phyloP scores from a whole-genome alignment of 164 flowering plant genomes.

The Vitis rupestris region DNA sequence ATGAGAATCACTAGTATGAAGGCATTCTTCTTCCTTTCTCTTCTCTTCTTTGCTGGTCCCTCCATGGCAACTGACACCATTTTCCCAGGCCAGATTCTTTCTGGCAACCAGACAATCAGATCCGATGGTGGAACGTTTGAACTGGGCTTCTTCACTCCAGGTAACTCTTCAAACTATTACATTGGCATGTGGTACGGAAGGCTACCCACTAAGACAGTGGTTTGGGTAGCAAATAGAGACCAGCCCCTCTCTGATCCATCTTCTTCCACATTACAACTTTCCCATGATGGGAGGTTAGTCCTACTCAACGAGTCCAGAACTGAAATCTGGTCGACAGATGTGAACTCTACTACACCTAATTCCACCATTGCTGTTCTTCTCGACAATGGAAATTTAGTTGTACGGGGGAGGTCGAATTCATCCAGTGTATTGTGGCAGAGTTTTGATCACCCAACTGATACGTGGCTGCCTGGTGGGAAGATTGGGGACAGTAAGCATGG shows the following conservation, averaged over 20 bases:
- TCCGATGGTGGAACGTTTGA: too few species aligned
- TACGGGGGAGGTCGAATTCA: constrained; percentile 14
- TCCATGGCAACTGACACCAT: too few species aligned
- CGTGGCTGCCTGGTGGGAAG: constrained; percentile 21
- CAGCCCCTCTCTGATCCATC: constrained; percentile 13
- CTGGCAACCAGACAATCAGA: too few species aligned
- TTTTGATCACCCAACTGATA: constrained; percentile 24
- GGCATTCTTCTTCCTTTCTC: too few species aligned
- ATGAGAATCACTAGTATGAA: too few species aligned
- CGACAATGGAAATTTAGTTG: constrained; percentile 31
- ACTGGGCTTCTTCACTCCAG: constrained; percentile 33
- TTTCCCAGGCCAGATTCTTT: too few species aligned
- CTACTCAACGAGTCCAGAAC: constrained; percentile 16
- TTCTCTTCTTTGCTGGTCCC: too few species aligned
- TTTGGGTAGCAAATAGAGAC: constrained; percentile 30
- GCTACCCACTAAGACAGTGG: constrained; percentile 4
- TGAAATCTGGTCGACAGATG: constrained; percentile 31
- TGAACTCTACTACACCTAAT: constrained; percentile 3
- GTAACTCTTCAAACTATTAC: constrained; percentile 19
- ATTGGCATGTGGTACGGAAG: constrained; percentile 29
- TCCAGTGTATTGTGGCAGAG: constrained; percentile 17
- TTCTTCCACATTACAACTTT: constrained; percentile 14
- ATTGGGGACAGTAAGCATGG: constrained; percentile 11
- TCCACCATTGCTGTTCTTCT: constrained; percentile 22
- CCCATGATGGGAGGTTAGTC: constrained; percentile 18